Conservation (phyloP, 2,329 filamentous ascomycete genomes). For the Coniella vitis region DNA sequence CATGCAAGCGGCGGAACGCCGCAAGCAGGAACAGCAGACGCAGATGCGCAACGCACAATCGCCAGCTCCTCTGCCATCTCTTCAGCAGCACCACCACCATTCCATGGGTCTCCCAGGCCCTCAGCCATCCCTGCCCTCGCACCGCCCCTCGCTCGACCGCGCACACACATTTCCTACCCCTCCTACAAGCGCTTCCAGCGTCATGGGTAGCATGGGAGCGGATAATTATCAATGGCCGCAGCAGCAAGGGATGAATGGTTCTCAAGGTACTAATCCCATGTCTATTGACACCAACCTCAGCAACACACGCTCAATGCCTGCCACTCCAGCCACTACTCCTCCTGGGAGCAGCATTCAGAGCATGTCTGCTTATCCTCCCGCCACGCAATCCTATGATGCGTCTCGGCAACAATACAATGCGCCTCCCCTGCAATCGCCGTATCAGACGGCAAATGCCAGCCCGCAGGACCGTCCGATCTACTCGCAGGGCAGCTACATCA, state of each 20-base stretch:
- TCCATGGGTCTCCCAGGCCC: slow-evolving; percentile 53
- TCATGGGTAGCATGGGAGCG: slow-evolving; percentile 65
- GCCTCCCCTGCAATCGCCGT: slow-evolving; percentile 61
- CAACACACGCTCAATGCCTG: slow-evolving; percentile 79
- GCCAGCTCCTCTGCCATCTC: slow-evolving; percentile 54
- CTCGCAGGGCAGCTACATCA: slow-evolving; percentile 65
- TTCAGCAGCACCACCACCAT: slow-evolving; percentile 54
- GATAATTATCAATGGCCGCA: slow-evolving; percentile 75
- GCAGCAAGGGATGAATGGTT: slow-evolving; percentile 50
- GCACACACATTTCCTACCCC: slow-evolving; percentile 92
- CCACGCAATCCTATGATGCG: slow-evolving; percentile 65
- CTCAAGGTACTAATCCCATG: slow-evolving; percentile 62
- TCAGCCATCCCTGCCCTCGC: slow-evolving; percentile 51
- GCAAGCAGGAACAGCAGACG: slow-evolving; percentile 62
- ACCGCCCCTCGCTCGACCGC: slow-evolving; percentile 72
- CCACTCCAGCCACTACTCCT: slow-evolving; percentile 84
- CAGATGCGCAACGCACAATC: slow-evolving; percentile 55
- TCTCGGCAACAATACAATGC: slow-evolving; percentile 74
- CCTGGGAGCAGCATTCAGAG: slow-evolving; percentile 70
- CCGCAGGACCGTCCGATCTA: slow-evolving; percentile 59
- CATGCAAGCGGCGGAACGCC: slow-evolving; percentile 75
- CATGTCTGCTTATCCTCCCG: slow-evolving; percentile 70
- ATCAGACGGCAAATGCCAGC: slow-evolving; percentile 54
- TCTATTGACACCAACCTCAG: slow-evolving; percentile 75
- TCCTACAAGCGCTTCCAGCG: slow-evolving; percentile 84